Percentiles rank a stretch among this genome's conserved stretches.
These are phyloP conservation scores for Gymnopilus junonius DNA, from an alignment of 768 basidiomycete genomes.

Conservation along the genomic window DNA sequence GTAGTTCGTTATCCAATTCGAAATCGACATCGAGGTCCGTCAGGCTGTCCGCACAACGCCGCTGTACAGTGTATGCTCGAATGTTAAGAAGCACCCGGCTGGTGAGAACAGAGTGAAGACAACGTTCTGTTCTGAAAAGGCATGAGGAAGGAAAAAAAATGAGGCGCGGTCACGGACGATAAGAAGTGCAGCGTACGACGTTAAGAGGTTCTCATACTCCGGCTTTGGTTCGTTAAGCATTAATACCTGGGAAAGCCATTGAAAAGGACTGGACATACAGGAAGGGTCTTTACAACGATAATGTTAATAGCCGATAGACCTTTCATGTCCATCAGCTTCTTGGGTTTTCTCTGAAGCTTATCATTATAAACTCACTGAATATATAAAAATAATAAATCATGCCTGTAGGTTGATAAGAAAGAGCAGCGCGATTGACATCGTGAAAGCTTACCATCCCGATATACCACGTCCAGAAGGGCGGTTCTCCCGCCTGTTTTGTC, in stretches of 20 bases:
- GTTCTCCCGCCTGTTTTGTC: slow-evolving; percentile 11
- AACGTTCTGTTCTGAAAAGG: background rate
- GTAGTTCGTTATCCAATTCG: background rate
- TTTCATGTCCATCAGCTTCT: background rate
- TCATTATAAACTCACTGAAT: slow-evolving; percentile 14
- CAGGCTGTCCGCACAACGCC: background rate
- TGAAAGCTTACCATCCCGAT: slow-evolving; percentile 11
- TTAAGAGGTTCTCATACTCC: slow-evolving; percentile 6
- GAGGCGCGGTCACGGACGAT: background rate
- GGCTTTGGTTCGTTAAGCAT: background rate
- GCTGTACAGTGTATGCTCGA: slow-evolving; percentile 1
- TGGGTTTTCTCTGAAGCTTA: background rate
- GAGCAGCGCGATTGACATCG: background rate
- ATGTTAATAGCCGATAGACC: slow-evolving; percentile 18
- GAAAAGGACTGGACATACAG: background rate
- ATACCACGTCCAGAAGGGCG: slow-evolving; percentile 10
- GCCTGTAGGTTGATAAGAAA: background rate
- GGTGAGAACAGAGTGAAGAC: slow-evolving; percentile 13
- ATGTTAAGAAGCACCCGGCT: slow-evolving; percentile 15
- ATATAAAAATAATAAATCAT: slow-evolving; percentile 19
- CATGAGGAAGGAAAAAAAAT: background rate
- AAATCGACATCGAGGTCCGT: slow-evolving; percentile 1
- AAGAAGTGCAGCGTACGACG: slow-evolving; percentile 1
- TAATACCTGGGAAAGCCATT: background rate
- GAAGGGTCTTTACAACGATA: slow-evolving; percentile 12